Evolutionary conservation across 345 rosid species (phyloP).

Genomic region (Hibiscus trionum): DNA sequence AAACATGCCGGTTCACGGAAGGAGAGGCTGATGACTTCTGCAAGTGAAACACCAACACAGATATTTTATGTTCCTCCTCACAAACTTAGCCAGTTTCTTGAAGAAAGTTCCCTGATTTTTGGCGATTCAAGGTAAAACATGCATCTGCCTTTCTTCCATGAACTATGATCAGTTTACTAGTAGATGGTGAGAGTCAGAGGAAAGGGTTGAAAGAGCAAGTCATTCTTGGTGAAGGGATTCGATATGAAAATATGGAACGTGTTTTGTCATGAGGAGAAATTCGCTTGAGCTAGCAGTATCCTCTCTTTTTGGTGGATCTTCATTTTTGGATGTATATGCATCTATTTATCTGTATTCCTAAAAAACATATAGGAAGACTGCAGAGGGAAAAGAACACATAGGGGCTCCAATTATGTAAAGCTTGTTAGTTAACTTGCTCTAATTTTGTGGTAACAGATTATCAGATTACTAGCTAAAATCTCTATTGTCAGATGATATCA

Average conservation of each 20-base stretch:
- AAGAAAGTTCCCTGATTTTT: constrained; percentile 56
- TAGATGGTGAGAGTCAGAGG: neutral
- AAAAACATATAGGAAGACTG: neutral
- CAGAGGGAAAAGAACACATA: neutral
- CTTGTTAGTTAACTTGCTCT: neutral
- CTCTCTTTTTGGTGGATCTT: neutral
- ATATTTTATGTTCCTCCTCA: constrained; percentile 97
- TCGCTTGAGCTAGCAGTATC: neutral
- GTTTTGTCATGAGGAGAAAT: neutral
- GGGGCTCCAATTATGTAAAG: neutral
- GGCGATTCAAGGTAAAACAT: constrained; percentile 49
- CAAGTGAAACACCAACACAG: constrained; percentile 66
- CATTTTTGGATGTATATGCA: neutral
- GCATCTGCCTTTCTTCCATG: neutral
- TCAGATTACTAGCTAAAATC: neutral
- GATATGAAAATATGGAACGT: neutral
- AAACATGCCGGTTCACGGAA: constrained; percentile 44
- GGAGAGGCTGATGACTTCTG: constrained; percentile 61
- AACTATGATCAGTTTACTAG: neutral
- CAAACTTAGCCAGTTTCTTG: constrained; percentile 71
- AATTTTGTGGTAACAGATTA: neutral
- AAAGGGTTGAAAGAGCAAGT: neutral
- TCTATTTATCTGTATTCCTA: neutral
- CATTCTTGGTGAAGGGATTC: neutral
- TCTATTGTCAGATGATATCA: neutral